Base-by-base conservation (phyloP, 768 basidiomycete genomes). In the Tricholoma bakamatsutake region DNA sequence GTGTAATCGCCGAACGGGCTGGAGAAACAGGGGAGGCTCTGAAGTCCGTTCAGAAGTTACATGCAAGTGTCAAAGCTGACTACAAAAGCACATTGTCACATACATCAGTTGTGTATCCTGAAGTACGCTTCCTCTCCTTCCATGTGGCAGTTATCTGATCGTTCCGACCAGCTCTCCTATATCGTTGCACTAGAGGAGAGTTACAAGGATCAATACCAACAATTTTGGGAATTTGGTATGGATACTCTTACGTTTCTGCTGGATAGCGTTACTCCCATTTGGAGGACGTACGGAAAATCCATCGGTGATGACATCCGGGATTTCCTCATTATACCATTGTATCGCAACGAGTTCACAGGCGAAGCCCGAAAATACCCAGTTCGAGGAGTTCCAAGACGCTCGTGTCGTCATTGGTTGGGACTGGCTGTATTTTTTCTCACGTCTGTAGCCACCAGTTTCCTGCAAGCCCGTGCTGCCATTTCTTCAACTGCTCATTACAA, bases 311-410 rank as follows among this genome's bases (percentile, higher is more conserved):
- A 91, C 62, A 77, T 88, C 43, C 83, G 84, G 47, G 87, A 89
- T 58, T 90, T 90, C 64, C 80, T 90, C 56, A 87, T 91, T 61
- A 83, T 91, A 56, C 89, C 89, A 6, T 78, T 88, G 62, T 91
- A 91, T 59, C 81, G 89, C 33, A 88, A 91, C 66, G 89, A 90
- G 64, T 91, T 90, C 65, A 90, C 89, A 0, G 89, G 89, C 31
- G 86, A 88, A 71, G 50, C 81, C 35, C 85, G 86, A 61, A 76
- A 82, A 61, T 90, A 89, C 62, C 75, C 73, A 6, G 81, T 91
- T 61, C 66, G 67, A 34, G 69, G 64, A 3, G 66, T 90, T 53
- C 89, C 89, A 21, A 71, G 64, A 53, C 82, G 89, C 21, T 85
- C 89, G 0, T 59, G 80, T 52, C 80, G 76, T 4, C 89, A 91